Evolutionary conservation across 2,329 filamentous ascomycete genomes (phyloP).

Genomic region (Colletotrichum tropicicola): DNA sequence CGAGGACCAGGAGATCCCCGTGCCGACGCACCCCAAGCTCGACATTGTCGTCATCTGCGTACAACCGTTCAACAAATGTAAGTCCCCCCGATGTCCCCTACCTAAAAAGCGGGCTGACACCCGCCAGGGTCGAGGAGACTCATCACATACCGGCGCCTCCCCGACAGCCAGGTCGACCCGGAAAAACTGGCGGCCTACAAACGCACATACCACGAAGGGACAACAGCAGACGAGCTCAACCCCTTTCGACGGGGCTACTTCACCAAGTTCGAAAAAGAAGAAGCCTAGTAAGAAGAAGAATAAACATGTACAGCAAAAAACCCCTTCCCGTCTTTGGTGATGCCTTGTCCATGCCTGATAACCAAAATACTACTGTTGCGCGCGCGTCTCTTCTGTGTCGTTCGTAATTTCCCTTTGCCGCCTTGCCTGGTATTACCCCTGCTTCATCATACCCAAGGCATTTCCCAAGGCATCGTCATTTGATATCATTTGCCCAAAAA

Average conservation of each 20-base stretch:
- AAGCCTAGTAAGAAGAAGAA: constrained; percentile 26
- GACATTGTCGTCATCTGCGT: constrained; percentile 80
- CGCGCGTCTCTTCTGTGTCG: background rate
- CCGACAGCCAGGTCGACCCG: constrained; percentile 63
- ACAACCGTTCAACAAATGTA: constrained; percentile 91
- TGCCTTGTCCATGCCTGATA: constrained; percentile 24
- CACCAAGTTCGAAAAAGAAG: constrained; percentile 56
- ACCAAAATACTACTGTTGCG: constrained; percentile 4
- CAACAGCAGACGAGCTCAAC: constrained; percentile 67
- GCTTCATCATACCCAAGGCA: constrained; percentile 15
- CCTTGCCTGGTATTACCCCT: constrained; percentile 2
- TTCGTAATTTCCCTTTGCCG: background rate
- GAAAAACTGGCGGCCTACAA: constrained; percentile 47
- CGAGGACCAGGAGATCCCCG: constrained; percentile 77
- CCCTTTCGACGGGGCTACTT: constrained; percentile 69
- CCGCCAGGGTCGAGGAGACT: constrained; percentile 82
- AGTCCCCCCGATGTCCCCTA: constrained; percentile 33
- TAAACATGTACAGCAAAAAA: constrained; percentile 20
- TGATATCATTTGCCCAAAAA: constrained; percentile 27
- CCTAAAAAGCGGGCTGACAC: constrained; percentile 25
- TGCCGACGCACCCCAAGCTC: constrained; percentile 81
- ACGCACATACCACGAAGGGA: constrained; percentile 46
- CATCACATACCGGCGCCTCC: constrained; percentile 82
- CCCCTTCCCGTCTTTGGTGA: constrained; percentile 17
- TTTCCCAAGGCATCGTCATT: constrained; percentile 18